These are phyloP conservation scores for Scedosporium dehoogii DNA, from an alignment of 2,329 filamentous ascomycete species.

Conservation along the genomic window DNA sequence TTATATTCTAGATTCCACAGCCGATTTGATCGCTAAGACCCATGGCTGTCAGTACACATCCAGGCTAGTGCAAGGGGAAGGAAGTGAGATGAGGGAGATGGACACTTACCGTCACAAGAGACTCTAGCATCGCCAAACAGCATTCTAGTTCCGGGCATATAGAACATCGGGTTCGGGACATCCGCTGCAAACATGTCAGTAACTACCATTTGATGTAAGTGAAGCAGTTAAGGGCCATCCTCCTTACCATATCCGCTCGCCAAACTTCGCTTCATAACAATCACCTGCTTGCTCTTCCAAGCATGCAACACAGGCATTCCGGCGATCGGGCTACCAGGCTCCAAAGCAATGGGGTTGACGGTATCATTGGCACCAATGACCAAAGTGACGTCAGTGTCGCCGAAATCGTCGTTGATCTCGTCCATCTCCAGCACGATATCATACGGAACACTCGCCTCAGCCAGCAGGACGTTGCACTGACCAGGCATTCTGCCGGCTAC, in stretches of 20 bases:
- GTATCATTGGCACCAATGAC: slow-evolving; percentile 92
- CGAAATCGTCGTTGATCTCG: slow-evolving; percentile 89
- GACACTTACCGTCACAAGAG: slow-evolving; percentile 61
- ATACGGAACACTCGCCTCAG: slow-evolving; percentile 80
- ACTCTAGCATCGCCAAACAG: slow-evolving; percentile 83
- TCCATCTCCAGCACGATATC: slow-evolving; percentile 94
- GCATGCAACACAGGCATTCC: slow-evolving; percentile 89
- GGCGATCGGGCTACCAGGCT: slow-evolving; percentile 74
- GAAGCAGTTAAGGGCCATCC: not conserved
- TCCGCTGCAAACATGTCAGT: slow-evolving; percentile 45
- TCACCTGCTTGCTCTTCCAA: slow-evolving; percentile 88
- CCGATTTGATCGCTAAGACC: slow-evolving; percentile 27
- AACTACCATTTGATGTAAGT: too few relatives aligned
- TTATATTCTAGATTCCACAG: slow-evolving; percentile 22
- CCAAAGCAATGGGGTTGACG: slow-evolving; percentile 80
- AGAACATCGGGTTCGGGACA: slow-evolving; percentile 90
- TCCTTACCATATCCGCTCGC: slow-evolving; percentile 68
- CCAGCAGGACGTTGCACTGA: slow-evolving; percentile 83
- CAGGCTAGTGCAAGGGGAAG: not conserved
- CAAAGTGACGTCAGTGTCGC: slow-evolving; percentile 73
- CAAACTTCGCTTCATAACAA: slow-evolving; percentile 90
- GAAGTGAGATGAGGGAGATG: not conserved
- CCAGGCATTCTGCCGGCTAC: slow-evolving; percentile 89
- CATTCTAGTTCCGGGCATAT: slow-evolving; percentile 84
- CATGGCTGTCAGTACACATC: not conserved